phyloP scores from a whole-genome alignment of 192 early-diverging fungal species.

The Backusella tarrabulga region DNA sequence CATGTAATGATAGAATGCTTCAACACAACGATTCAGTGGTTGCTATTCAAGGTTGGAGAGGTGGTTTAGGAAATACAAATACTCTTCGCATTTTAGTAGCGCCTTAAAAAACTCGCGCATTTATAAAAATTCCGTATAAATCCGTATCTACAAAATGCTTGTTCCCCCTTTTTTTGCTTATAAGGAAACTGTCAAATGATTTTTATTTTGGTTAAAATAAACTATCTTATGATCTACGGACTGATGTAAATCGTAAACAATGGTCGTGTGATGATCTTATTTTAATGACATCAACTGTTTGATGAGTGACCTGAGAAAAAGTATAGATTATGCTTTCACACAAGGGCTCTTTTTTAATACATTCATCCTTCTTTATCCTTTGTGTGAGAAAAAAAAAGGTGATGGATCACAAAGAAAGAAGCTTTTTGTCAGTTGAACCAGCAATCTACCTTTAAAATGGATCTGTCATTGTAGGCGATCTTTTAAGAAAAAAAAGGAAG shows the following conservation, averaged over 20 bases:
- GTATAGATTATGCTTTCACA: neutral
- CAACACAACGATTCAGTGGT: slow-evolving; percentile 69
- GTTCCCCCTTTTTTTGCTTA: neutral
- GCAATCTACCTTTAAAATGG: neutral
- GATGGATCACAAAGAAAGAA: neutral
- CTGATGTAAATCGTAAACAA: neutral
- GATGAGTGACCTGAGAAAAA: neutral
- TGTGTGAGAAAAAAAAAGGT: neutral
- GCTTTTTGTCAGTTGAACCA: neutral
- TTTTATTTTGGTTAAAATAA: neutral
- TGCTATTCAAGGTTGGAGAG: slow-evolving; percentile 83
- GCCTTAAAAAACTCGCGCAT: slow-evolving; percentile 4
- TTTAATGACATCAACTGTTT: neutral
- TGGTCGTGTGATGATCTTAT: neutral
- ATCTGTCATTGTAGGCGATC: neutral
- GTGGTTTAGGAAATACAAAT: slow-evolving; percentile 81
- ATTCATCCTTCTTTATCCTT: neutral
- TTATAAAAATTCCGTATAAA: neutral
- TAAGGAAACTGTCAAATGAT: neutral
- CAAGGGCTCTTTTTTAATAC: neutral
- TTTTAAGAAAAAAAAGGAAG: neutral
- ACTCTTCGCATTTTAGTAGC: slow-evolving; percentile 66
- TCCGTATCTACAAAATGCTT: neutral
- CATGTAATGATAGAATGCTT: slow-evolving; percentile 49
- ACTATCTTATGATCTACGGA: neutral